phyloP scores from a whole-genome alignment of 352 stramenopile genomes.

The Peronospora tabacina region DNA sequence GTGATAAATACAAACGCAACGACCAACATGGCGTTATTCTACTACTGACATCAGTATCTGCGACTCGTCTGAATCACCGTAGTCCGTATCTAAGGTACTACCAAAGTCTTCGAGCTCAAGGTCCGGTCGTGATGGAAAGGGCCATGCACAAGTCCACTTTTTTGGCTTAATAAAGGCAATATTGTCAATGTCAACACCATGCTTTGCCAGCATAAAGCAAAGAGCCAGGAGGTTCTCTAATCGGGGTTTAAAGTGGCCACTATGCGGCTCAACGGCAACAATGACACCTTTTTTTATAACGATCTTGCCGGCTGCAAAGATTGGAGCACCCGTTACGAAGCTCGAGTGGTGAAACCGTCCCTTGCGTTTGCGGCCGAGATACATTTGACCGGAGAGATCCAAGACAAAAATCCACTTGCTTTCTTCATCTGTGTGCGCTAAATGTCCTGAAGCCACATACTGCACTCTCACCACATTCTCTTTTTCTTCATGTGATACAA shows the following conservation, averaged over 20 bases:
- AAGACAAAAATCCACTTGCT: constrained; percentile 83
- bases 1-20: not conserved
- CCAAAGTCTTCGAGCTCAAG: constrained; percentile 38
- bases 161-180: constrained; percentile 61
- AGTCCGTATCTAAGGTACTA: constrained; percentile 38
- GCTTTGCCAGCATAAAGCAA: constrained; percentile 28
- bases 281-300: constrained; percentile 52
- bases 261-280: constrained; percentile 59
- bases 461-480: constrained; percentile 10
- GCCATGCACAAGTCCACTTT: constrained; percentile 60
- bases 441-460: constrained; percentile 29
- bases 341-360: constrained; percentile 73
- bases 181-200: constrained; percentile 33
- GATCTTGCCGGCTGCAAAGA: constrained; percentile 59
- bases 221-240: constrained; percentile 42
- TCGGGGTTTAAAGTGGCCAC: constrained; percentile 64
- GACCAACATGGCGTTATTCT: constrained; percentile 11
- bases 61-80: constrained; percentile 33
- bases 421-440: constrained; percentile 47
- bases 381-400: constrained; percentile 34
- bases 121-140: constrained; percentile 33
- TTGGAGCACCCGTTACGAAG: constrained; percentile 55
- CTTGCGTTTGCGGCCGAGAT: constrained; percentile 65
- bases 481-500: constrained; percentile 12
- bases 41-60: constrained; percentile 13